Base-by-base conservation (phyloP, 148 eudicot species). In the Beta vulgaris region DNA sequence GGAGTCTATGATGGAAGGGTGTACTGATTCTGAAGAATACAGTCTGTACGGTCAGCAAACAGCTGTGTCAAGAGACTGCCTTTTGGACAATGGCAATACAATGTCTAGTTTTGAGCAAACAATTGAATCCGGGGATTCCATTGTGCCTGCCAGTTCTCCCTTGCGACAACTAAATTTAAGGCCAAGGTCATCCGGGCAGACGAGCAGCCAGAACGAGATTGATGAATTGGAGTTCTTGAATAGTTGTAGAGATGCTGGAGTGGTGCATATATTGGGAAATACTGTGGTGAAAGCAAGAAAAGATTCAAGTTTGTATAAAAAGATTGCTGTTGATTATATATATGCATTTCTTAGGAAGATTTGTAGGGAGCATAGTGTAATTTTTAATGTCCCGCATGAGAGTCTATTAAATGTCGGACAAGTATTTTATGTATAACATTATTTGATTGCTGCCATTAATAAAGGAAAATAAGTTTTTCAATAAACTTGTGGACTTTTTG, bases 291-390 rank as follows among this genome's bases (percentile, higher is more conserved):
- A 82, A 71, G 93, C 98, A 42, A 84, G 91, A 71, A 83, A 88
- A 80, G 87, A 89, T 66, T 89, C 98, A 1, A 75, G 71, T 62
- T 63, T 94, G 43, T 83, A 71, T 69, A 92, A 90, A 82, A 95
- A 75, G 68, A 75, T 95, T 32, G 92, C 91, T 15, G 81, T 95
- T 70, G 97, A 95, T 92, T 92, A 90, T 71, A 75, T 95, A 9
- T 95, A 92, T 85, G 97, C 96, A 5, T 95, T 95, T 81, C 92
- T 95, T 75, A 87, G 98, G 90, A 95, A 95, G 80, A 88, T 95
- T 21, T 95, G 98, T 87, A 95, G 98, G 86, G 96, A 95, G 77
- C 85, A 95, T 73, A 95, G 98, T 81, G 98, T 88, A 14, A 89
- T 95, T 77, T 95, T 92, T 77, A 89, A 95, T 84, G 85, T 95